Base-by-base conservation (phyloP, 805 yeast genomes). In the Candida hungchunana region DNA sequence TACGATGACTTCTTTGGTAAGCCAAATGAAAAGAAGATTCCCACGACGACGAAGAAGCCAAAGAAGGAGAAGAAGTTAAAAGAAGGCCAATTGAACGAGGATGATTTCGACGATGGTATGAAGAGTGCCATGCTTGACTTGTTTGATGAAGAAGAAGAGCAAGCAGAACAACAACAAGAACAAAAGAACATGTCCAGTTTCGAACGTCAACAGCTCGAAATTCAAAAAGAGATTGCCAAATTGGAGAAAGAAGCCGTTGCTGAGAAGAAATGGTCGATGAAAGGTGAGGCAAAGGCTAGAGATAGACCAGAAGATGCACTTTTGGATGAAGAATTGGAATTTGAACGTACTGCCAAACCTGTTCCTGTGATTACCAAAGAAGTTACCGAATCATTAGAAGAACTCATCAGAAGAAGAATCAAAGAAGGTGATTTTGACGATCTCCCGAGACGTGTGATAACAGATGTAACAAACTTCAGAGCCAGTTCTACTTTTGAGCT, bases 291-390 rank as follows among this genome's bases (percentile, higher is more conserved):
- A 2, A 73, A 74, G 39, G 84, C 88, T 2, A 77, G 73, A 43
- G 82, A 81, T 47, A 73, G 98, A 55, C 95, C 95, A 7, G 67
- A 69, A 29, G 96, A 93, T 63, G 81, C 97, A 2, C 66, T 93
- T 26, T 60, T 93, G 39, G 81, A 79, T 28, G 95, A 84, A 50
- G 87, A 74, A 27, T 64, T 90, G 36, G 94, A 88, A 47, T 93
- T 90, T 53, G 98, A 90, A 51, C 75, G 97, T 53, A 85, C 88
- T 6, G 79, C 96, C 7, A 90, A 90, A 52, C 96, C 98, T 0
- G 97, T 88, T 5, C 98, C 98, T 0, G 88, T 89, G 6, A 85
- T 89, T 37, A 93, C 98, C 1, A 78, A 78, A 49, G 96, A 89
- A 46, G 74, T 82, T 9, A 87, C 97, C 0, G 94, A 85, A 49